These are phyloP conservation scores for Magnolia sinica DNA, from an alignment of 164 flowering plant genomes.

Conservation along the genomic window DNA sequence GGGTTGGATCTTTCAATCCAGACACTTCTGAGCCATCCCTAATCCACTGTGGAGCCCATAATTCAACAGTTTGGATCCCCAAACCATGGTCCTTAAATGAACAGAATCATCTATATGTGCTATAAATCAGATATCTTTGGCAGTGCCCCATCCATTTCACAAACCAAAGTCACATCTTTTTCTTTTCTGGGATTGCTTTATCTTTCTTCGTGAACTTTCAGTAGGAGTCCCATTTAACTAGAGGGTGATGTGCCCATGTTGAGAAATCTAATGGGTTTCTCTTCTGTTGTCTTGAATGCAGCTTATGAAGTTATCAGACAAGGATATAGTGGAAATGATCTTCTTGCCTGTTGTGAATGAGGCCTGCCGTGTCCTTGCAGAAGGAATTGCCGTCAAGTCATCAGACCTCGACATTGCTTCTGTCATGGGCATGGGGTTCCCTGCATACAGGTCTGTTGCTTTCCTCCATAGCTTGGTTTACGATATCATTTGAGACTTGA, in stretches of 20 bases:
- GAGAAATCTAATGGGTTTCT: neutral
- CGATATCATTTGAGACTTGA: too few relatives aligned
- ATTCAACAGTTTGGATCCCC: neutral
- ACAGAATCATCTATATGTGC: too few relatives aligned
- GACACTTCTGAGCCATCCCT: neutral
- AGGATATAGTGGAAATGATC: slow-evolving; percentile 87
- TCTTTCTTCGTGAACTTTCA: too few relatives aligned
- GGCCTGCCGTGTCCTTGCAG: slow-evolving; percentile 84
- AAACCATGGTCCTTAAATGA: too few relatives aligned
- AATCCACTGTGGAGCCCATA: neutral
- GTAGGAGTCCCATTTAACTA: too few relatives aligned
- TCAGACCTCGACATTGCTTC: slow-evolving; percentile 87
- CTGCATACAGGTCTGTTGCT: slow-evolving; percentile 71
- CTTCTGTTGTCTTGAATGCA: slow-evolving; percentile 20
- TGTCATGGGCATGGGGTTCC: slow-evolving; percentile 96
- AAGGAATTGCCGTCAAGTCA: slow-evolving; percentile 85
- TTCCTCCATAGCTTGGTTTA: neutral
- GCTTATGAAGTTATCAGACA: slow-evolving; percentile 50
- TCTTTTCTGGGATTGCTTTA: too few relatives aligned
- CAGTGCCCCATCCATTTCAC: too few relatives aligned
- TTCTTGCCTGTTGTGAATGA: slow-evolving; percentile 94
- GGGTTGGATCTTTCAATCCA: neutral
- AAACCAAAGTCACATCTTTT: too few relatives aligned
- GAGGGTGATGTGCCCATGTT: neutral
- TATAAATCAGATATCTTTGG: too few relatives aligned